phyloP scores from a whole-genome alignment of 78 protist genomes.

The Bigelowiella natans region DNA sequence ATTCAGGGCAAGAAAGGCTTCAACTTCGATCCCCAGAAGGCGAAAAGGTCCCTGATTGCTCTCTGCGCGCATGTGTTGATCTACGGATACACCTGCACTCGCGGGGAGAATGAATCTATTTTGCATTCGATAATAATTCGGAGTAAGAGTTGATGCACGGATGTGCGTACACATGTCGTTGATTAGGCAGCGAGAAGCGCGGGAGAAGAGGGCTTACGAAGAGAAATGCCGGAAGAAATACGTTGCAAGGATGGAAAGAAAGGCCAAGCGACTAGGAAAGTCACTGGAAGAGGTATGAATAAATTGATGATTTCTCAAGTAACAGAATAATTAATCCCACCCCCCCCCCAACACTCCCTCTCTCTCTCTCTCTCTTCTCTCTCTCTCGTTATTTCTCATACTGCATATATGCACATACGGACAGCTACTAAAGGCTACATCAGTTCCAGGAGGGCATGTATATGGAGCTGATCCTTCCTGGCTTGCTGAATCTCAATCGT shows the following conservation, averaged over 20 bases:
- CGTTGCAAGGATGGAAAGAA: background rate
- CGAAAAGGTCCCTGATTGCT: background rate
- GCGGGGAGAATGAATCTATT: too few relatives aligned
- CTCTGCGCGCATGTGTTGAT: too few relatives aligned
- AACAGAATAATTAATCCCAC: too few relatives aligned
- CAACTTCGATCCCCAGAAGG: background rate
- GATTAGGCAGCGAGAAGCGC: background rate
- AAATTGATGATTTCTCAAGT: too few relatives aligned
- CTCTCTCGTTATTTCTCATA: background rate
- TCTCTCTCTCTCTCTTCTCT: too few relatives aligned
- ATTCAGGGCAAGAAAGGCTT: background rate
- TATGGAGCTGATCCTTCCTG: background rate
- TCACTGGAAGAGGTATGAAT: background rate
- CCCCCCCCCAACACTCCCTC: too few relatives aligned
- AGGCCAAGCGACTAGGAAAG: background rate
- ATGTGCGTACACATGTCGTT: too few relatives aligned
- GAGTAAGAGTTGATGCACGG: too few relatives aligned
- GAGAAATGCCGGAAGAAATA: background rate
- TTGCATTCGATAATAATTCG: too few relatives aligned
- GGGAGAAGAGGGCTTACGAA: background rate
- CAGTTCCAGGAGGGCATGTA: background rate
- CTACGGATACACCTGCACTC: too few relatives aligned
- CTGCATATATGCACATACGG: background rate
- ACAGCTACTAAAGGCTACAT: background rate
- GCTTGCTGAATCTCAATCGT: background rate